Evolutionary conservation across 345 rosid species (phyloP).

Genomic region (Erysimum cheiranthoides): DNA sequence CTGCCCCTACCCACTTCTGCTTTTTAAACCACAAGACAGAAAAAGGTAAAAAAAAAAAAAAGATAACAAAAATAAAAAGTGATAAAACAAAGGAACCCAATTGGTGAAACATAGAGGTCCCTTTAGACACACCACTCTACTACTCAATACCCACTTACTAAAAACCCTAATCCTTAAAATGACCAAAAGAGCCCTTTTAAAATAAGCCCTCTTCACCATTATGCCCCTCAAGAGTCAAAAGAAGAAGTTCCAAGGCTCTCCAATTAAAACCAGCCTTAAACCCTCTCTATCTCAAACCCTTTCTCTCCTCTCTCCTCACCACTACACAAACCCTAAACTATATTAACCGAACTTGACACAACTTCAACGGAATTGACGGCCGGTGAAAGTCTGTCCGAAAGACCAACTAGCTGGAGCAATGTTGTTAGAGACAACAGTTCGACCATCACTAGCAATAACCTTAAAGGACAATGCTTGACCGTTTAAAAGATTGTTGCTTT

Average conservation of each 20-base stretch:
- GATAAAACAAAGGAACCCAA: slow-evolving; percentile 35
- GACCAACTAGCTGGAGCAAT: slow-evolving; percentile 59
- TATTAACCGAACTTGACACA: background rate
- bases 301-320: background rate
- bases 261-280: slow-evolving; percentile 43
- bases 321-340: slow-evolving; percentile 43
- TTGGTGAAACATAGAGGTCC: slow-evolving; percentile 39
- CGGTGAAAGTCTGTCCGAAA: slow-evolving; percentile 60
- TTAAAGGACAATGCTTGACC: slow-evolving; percentile 63
- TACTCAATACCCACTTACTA: slow-evolving; percentile 23
- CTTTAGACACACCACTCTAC: slow-evolving; percentile 38
- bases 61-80: slow-evolving; percentile 4
- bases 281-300: background rate
- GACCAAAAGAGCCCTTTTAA: slow-evolving; percentile 42
- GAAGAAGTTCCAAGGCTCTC: slow-evolving; percentile 27
- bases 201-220: slow-evolving; percentile 35
- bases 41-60: background rate
- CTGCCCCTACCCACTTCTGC: slow-evolving; percentile 43
- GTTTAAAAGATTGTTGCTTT: slow-evolving; percentile 52
- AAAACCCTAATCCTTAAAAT: slow-evolving; percentile 39
- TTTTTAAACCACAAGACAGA: slow-evolving; percentile 36
- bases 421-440: slow-evolving; percentile 48
- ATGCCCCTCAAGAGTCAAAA: slow-evolving; percentile 14
- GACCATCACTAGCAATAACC: slow-evolving; percentile 59
- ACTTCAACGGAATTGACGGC: slow-evolving; percentile 49